Evolutionary conservation across 1,284 basidiomycete species (phyloP).

Genomic region (Sporisorium reilianum): DNA sequence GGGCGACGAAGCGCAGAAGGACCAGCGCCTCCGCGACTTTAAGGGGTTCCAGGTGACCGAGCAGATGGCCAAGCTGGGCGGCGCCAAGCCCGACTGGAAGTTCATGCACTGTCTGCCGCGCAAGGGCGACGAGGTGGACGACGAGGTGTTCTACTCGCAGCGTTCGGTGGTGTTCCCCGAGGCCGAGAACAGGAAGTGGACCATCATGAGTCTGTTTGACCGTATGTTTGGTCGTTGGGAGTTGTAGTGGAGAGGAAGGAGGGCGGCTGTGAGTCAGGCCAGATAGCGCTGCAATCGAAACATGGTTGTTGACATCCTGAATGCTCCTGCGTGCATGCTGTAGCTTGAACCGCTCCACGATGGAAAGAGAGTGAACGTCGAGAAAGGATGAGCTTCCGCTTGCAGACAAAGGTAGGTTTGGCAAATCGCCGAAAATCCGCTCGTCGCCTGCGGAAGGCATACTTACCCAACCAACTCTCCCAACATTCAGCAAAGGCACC

Average conservation of each 20-base stretch:
- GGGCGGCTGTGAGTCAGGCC: too few species aligned
- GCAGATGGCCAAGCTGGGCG: slow-evolving; percentile 73
- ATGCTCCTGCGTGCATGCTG: too few species aligned
- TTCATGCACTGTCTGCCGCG: slow-evolving; percentile 97
- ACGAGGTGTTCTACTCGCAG: slow-evolving; percentile 66
- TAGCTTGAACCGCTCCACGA: too few species aligned
- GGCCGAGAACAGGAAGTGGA: slow-evolving; percentile 70
- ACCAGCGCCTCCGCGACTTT: slow-evolving; percentile 87
- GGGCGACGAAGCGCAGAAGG: slow-evolving; percentile 96
- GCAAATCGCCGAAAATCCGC: neutral
- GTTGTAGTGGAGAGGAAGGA: slow-evolving; percentile 22
- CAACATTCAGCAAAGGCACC: too few species aligned
- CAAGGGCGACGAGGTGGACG: slow-evolving; percentile 83
- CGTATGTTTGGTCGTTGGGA: slow-evolving; percentile 62
- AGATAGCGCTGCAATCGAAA: neutral
- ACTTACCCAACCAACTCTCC: too few species aligned
- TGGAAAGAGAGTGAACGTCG: too few species aligned
- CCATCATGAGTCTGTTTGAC: slow-evolving; percentile 67
- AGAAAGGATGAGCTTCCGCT: neutral
- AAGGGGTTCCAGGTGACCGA: slow-evolving; percentile 95
- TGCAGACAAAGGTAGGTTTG: neutral
- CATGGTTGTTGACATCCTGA: neutral
- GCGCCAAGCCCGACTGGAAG: slow-evolving; percentile 88
- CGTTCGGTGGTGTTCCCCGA: slow-evolving; percentile 68
- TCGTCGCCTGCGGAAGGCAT: too few species aligned